These are phyloP conservation scores for Candida stauntonica DNA, from an alignment of 805 yeast genomes.

Conservation along the genomic window DNA sequence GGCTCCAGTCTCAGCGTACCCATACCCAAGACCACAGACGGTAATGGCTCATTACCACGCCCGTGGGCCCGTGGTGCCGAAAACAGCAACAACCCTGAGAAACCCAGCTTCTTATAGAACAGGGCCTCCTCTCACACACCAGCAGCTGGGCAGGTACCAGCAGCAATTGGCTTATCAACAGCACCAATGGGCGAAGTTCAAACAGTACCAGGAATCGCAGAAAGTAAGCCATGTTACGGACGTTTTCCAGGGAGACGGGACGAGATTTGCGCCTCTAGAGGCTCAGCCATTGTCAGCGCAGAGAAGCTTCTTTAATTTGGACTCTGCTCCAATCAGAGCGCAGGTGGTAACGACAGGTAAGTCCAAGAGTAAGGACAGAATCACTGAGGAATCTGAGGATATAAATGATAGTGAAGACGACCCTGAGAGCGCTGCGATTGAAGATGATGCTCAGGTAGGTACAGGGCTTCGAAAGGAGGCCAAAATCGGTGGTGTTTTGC, in stretches of 20 bases:
- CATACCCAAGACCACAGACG: conserved; percentile 9
- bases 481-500: conserved; percentile 17
- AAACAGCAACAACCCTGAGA: conserved; percentile 22
- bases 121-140: conserved; percentile 23
- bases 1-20: conserved; percentile 12
- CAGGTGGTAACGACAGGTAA: conserved; percentile 6
- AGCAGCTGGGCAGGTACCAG: conserved; percentile 23
- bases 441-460: conserved; percentile 30
- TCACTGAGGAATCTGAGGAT: conserved; percentile 16
- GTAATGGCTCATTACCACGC: conserved; percentile 1
- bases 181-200: conserved; percentile 26
- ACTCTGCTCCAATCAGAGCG: conserved; percentile 16
- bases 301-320: conserved; percentile 34
- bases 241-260: conserved; percentile 43
- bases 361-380: conserved; percentile 6
- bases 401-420: conserved; percentile 21
- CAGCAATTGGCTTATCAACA: conserved; percentile 26
- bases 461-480: conserved; percentile 9
- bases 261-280: conserved; percentile 43
- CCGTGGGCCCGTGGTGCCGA: conserved; percentile 12
- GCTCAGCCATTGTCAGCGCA: conserved; percentile 52
- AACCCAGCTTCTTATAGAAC: conserved; percentile 13
- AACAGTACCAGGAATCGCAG: conserved; percentile 22
- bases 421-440: conserved; percentile 34
- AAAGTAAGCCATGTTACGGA: conserved; percentile 38